Evolutionary conservation across 1,139 yeast species (phyloP), one percentile per base, ranked within the genome.

Genomic region (Hemisphaericaspora xylofermentans): DNA sequence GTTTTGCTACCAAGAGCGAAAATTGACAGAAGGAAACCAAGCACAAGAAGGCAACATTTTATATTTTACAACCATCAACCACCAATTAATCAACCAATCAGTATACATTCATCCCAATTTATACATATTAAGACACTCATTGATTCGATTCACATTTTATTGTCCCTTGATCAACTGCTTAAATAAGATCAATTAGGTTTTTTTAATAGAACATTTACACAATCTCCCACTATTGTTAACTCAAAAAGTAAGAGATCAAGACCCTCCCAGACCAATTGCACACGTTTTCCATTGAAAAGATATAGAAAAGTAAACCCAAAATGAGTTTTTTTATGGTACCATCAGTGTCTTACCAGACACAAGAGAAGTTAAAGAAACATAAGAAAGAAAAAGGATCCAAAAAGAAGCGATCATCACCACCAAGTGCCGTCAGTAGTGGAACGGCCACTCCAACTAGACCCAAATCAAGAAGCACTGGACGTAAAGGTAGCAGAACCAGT

Each of bases 241-340:
- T 12, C 15, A 28, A 13, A 12, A 28, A 28, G 31, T 14, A 46
- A 51, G 7, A 12, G 27, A 10, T n/a, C 29, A 39, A 12, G 66
- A n/a, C n/a, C n/a, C n/a, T n/a, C n/a, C n/a, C n/a, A n/a, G n/a
- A n/a, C 22, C 22, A 19, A 6, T 19, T 19, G 22, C 22, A 19
- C 22, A 33, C 13, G 16, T 7, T 14, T 15, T 13, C n/a, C 17
- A 13, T 15, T 24, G 25, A 21, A 10, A 19, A 8, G 17, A 14
- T 21, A n/a, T 25, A 12, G 12, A 6, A 27, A 13, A 27, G 30
- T 6, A 27, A n/a, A 19, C 4, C 14, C 31, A 17, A n/a, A 21
- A 63, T 63, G 68, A 61, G 63, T 52, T 62, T 58, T 45, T 61
- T 58, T 43, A 49, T 63, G 39, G 58, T 63, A 16, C 68, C 68